Percentiles rank a stretch among this genome's conserved stretches.
Conservation (phyloP, 2,329 filamentous ascomycete species). For the Fusarium robinianum region DNA sequence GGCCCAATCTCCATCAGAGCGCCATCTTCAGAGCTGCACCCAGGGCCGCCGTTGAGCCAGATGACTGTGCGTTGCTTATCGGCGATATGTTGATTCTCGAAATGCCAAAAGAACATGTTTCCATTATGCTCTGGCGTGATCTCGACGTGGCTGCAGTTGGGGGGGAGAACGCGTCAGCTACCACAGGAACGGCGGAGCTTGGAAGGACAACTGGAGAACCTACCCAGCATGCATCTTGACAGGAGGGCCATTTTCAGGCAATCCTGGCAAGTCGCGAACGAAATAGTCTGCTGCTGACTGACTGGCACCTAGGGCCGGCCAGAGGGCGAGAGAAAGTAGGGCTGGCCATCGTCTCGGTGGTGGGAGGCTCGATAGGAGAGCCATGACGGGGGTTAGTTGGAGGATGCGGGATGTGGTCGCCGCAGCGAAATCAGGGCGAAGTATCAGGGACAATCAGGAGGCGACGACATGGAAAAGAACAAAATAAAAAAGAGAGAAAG, state of each 20-base stretch:
- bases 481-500: too few relatives aligned
- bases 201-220: conserved; percentile 41
- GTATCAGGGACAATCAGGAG: neutral
- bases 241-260: conserved; percentile 70
- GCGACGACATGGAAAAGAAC: neutral
- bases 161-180: conserved; percentile 31
- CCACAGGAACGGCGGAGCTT: conserved; percentile 5
- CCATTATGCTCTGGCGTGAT: conserved; percentile 83
- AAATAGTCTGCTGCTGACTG: conserved; percentile 75
- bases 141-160: conserved; percentile 76
- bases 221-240: conserved; percentile 99
- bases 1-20: conserved; percentile 96
- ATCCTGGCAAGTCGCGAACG: conserved; percentile 81
- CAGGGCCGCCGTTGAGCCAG: conserved; percentile 96
- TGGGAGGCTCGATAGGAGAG: conserved; percentile 30
- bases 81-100: conserved; percentile 92
- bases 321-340: conserved; percentile 47
- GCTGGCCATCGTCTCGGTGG: conserved; percentile 39
- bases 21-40: conserved; percentile 96
- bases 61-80: conserved; percentile 89
- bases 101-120: conserved; percentile 99
- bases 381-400: conserved; percentile 32
- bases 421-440: neutral
- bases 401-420: conserved; percentile 20
- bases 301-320: conserved; percentile 43